These are phyloP conservation scores for Pseudoscleropodium purum DNA, from an alignment of 225 moss, liverwort and hornwort species.

Conservation along the genomic window DNA sequence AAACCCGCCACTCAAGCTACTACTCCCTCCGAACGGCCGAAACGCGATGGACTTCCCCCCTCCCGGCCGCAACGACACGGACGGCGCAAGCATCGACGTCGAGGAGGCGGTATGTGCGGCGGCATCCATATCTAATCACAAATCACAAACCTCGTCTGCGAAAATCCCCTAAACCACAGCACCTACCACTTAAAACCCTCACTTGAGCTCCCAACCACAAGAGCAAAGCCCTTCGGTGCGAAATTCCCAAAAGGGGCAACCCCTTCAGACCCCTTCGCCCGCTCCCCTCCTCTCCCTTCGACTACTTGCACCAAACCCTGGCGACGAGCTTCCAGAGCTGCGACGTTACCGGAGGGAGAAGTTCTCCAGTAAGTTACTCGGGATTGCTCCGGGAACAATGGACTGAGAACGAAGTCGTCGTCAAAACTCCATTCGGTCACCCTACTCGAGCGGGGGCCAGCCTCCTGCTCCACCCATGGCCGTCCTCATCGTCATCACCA, in stretches of 20 bases:
- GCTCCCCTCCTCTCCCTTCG: neutral
- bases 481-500: neutral
- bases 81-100: slow-evolving; percentile 24
- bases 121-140: slow-evolving; percentile 46
- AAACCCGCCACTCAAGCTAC: neutral
- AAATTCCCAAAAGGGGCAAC: neutral
- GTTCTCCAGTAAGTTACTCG: neutral
- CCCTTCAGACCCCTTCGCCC: neutral
- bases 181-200: neutral
- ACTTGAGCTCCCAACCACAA: neutral
- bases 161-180: neutral
- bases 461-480: neutral
- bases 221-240: neutral
- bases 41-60: slow-evolving; percentile 27
- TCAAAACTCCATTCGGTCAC: neutral
- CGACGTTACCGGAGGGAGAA: neutral
- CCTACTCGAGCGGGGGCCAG: neutral
- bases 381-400: neutral
- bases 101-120: slow-evolving; percentile 27
- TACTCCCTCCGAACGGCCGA: slow-evolving; percentile 15
- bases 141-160: neutral
- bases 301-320: neutral
- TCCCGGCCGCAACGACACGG: slow-evolving; percentile 39
- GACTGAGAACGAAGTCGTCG: neutral
- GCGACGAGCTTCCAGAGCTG: neutral